These are phyloP conservation scores for Pseudopediastrum boryanum DNA, from an alignment of 139 green algal genomes.

Conservation along the genomic window DNA sequence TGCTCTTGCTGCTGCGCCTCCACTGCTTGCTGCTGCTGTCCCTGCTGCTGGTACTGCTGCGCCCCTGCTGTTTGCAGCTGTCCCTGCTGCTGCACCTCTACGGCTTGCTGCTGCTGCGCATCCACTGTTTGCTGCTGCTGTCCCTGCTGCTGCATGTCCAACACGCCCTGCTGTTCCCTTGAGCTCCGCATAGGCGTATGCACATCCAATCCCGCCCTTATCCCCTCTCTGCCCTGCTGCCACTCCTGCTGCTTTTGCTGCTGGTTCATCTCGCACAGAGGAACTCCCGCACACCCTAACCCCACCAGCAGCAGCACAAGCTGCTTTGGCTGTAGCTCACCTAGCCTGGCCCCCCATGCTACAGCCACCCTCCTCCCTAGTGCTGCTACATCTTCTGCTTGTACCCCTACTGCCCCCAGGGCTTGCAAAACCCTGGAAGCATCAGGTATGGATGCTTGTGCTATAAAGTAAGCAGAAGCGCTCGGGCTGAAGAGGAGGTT, in stretches of 20 bases:
- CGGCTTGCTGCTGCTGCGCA: slow-evolving; percentile 4
- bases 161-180: too few species aligned
- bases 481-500: background rate
- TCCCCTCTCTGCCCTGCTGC: too few species aligned
- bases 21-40: slow-evolving; percentile 6
- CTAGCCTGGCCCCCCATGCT: slow-evolving; percentile 4
- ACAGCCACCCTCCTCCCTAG: too few species aligned
- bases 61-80: background rate
- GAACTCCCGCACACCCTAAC: slow-evolving; percentile 8
- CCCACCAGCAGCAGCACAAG: slow-evolving; percentile 4
- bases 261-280: background rate
- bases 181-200: too few species aligned
- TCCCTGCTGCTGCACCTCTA: background rate
- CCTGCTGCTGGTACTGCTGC: background rate
- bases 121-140: slow-evolving; percentile 32
- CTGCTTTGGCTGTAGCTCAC: background rate
- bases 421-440: background rate
- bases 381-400: background rate
- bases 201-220: too few species aligned
- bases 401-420: background rate
- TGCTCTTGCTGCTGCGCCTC: background rate
- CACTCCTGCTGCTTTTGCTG: too few species aligned
- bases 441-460: background rate
- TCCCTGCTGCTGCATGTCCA: slow-evolving; percentile 9
- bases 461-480: background rate